Evolutionary conservation across 495 filamentous ascomycete genomes (phyloP), one percentile per base, ranked within the genome.

Genomic region (Lasiosphaeria miniovina): DNA sequence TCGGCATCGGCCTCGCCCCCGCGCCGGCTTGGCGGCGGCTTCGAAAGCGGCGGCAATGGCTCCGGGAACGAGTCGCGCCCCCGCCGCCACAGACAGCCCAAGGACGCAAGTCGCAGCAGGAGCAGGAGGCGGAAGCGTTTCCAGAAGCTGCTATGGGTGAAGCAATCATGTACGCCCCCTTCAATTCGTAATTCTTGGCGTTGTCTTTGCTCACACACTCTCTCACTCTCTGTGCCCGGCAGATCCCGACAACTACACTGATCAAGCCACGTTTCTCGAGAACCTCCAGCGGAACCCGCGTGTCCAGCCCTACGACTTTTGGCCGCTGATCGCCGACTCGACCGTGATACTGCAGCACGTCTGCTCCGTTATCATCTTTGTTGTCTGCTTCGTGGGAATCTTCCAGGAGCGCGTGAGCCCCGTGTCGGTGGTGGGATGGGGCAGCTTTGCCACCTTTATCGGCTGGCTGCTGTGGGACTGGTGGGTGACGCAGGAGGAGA

Each of bases 231-330:
- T 5, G 24, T 24, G 24, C 24, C 24, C 24, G 7, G 11, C 61
- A 96, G 91, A 96, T 72, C 93, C 95, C 17, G 94, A 98, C 75
- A 98, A 98, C 71, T 98, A 97, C 74, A 98, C 95, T 52, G 94
- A 98, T 71, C 90, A 92, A 70, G 87, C 89, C 49, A 96, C 92
- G 31, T 98, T 98, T 66, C 88, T 98, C 58, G 93, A 95, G 66
- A 90, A 96, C 62, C 84, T 98, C 9, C 95, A 98, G 71, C 88
- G 93, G 31, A 98, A 98, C 71, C 94, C 93, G 11, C 87, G 92
- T 15, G 86, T 98, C 45, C 88, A 92, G 48, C 93, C 94, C 0
- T 98, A 98, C 69, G 91, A 98, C 69, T 98, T 98, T 77, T 98
- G 95, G 92, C 90, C 92, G 3, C 81, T 98, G 5, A 90, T 98